Evolutionary conservation across 768 basidiomycete species (phyloP).

Genomic region (Pholiota conissans): DNA sequence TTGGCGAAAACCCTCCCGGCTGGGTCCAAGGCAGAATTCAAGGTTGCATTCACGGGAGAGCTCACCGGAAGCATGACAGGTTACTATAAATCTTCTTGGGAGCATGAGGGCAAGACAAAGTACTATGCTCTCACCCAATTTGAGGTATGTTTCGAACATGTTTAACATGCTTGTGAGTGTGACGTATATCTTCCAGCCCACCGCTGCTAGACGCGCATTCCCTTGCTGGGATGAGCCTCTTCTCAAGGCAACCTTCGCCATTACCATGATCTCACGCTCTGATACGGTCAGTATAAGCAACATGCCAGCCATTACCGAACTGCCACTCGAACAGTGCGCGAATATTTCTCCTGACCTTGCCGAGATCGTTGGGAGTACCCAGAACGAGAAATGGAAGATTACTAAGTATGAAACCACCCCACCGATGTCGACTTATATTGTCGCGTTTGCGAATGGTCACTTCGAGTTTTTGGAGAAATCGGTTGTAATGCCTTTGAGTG

Average conservation of each 20-base stretch:
- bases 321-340: conserved; percentile 36
- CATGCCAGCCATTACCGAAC: conserved; percentile 76
- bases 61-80: conserved; percentile 76
- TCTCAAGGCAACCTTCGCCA: conserved; percentile 79
- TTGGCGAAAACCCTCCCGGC: conserved; percentile 61
- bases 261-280: conserved; percentile 78
- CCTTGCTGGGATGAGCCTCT: conserved; percentile 95
- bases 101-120: conserved; percentile 61
- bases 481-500: conserved; percentile 78
- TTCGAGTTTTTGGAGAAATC: conserved; percentile 75
- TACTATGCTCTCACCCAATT: conserved; percentile 88
- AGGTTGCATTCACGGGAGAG: conserved; percentile 63
- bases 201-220: conserved; percentile 79
- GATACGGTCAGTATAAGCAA: conserved; percentile 83
- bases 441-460: conserved; percentile 82
- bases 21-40: conserved; percentile 69
- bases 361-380: conserved; percentile 43
- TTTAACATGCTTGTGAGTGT: not conserved
- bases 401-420: conserved; percentile 83
- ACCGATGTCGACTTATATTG: conserved; percentile 86
- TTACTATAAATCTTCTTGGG: conserved; percentile 72
- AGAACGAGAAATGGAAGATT: conserved; percentile 68
- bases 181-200: conserved; percentile 52
- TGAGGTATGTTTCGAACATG: conserved; percentile 43
- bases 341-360: conserved; percentile 28